These are phyloP conservation scores for Candida smagusa DNA, from an alignment of 1,139 yeast species.

Conservation along the genomic window DNA sequence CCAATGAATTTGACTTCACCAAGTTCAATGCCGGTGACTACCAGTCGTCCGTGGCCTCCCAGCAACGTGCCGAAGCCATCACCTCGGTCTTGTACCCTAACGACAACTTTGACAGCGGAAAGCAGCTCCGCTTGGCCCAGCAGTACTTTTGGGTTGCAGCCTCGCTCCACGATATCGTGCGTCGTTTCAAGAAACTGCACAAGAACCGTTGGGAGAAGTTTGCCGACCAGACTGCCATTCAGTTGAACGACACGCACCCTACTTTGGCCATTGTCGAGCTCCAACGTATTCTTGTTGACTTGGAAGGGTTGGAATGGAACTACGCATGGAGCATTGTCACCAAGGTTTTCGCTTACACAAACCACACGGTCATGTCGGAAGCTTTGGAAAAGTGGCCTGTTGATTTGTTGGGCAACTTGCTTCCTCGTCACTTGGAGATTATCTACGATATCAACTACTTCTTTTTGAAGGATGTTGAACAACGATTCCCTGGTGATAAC, in stretches of 20 bases:
- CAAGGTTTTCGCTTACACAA: conserved; percentile 83
- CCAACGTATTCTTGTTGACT: conserved; percentile 80
- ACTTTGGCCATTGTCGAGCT: conserved; percentile 88
- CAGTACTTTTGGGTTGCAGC: conserved; percentile 98
- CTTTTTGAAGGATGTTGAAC: conserved; percentile 75
- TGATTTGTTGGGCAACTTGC: conserved; percentile 66
- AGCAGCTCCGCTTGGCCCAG: conserved; percentile 88
- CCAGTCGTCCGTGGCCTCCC: conserved; percentile 76
- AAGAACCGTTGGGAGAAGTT: conserved; percentile 74
- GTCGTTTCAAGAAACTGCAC: conserved; percentile 81
- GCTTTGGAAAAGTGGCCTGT: conserved; percentile 97
- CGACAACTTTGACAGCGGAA: conserved; percentile 88
- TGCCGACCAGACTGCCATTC: conserved; percentile 86
- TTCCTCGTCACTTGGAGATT: conserved; percentile 91
- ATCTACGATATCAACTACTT: conserved; percentile 80
- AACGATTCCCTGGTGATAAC: conserved; percentile 65
- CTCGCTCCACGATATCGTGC: conserved; percentile 83
- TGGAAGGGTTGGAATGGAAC: conserved; percentile 78
- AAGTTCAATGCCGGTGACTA: conserved; percentile 93
- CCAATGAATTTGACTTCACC: conserved; percentile 86
- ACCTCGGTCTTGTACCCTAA: conserved; percentile 91
- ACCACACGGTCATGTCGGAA: conserved; percentile 93
- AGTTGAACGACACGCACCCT: conserved; percentile 94
- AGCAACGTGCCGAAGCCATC: conserved; percentile 86
- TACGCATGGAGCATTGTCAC: conserved; percentile 85